phyloP scores from a whole-genome alignment of 176 grass and related monocot genomes.

The Tillandsia leiboldiana region DNA sequence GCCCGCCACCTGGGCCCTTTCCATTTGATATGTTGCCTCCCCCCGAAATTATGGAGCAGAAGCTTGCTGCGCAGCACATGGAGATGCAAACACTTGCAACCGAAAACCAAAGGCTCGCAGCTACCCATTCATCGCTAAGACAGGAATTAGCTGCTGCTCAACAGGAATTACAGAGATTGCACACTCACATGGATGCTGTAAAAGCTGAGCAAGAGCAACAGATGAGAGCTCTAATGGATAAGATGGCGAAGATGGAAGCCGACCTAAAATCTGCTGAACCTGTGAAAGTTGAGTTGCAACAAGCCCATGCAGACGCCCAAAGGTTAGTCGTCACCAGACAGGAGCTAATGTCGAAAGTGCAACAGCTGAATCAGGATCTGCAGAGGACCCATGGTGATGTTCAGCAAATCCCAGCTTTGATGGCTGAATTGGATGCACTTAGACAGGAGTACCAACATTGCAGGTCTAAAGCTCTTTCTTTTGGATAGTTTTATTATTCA shows the following conservation, averaged over 20 bases:
- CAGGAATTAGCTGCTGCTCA: constrained; percentile 62
- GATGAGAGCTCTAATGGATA: constrained; percentile 48
- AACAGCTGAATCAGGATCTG: constrained; percentile 78
- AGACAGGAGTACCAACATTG: constrained; percentile 77
- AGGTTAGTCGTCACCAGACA: constrained; percentile 43
- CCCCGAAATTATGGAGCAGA: constrained; percentile 77
- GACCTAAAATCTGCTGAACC: constrained; percentile 50
- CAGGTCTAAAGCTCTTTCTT: constrained; percentile 30
- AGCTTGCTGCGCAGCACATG: constrained; percentile 45
- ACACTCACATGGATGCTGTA: constrained; percentile 38
- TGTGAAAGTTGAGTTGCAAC: constrained; percentile 61
- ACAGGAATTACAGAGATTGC: constrained; percentile 69
- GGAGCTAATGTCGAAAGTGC: constrained; percentile 38
- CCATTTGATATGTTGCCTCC: constrained; percentile 51
- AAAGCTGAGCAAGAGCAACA: constrained; percentile 62
- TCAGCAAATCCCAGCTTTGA: constrained; percentile 54
- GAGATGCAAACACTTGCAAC: constrained; percentile 79
- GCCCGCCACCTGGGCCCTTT: constrained; percentile 36
- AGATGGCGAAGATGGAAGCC: constrained; percentile 71
- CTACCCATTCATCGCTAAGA: constrained; percentile 50
- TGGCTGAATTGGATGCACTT: constrained; percentile 46
- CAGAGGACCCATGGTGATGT: constrained; percentile 64
- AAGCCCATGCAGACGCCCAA: constrained; percentile 63
- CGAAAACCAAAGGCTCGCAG: constrained; percentile 65
- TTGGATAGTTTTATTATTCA: constrained; percentile 4